Base-by-base conservation (phyloP, 345 rosid species). In the Corchorus capsularis region DNA sequence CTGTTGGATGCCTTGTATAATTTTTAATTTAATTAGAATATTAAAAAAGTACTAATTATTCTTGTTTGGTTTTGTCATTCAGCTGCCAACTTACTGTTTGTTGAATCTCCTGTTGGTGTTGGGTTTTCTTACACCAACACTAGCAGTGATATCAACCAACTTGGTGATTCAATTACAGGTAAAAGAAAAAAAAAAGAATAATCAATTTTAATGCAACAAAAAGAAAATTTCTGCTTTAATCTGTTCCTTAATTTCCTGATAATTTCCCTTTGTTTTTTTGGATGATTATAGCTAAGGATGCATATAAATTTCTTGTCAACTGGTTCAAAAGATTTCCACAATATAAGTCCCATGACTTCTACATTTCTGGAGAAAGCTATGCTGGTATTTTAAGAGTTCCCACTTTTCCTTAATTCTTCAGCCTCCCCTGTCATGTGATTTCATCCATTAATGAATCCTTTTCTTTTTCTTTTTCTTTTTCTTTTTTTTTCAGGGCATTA, bases 301-400 rank as follows among this genome's bases (percentile, higher is more conserved):
- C 91, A 16, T 83, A 86, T 77, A 20, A 37, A 56, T 91, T 91
- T 80, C 93, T 91, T 10, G 77, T 87, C 76, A 87, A 89, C 78
- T 86, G 93, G 95, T 85, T 91, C 77, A 76, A 76, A 63, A 87
- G 93, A 81, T 91, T 86, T 73, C 93, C 95, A 10, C 93, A 91
- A 59, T 89, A 67, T 84, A 86, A 85, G 72, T 82, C 90, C 12
- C 89, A 81, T 75, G 91, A 89, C 10, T 89, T 89, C 78, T 85
- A 81, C 83, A 86, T 89, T 63, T 60, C 89, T 17, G 95, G 95
- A 76, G 93, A 91, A 86, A 91, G 91, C 88, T 91, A 91, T 32
- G 95, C 87, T 56, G 93, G 95, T 90, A 80, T 11, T 50, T 2
- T 1, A 10, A 73, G 9, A 10, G 32, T 50, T 15, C 43, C 37